These are phyloP conservation scores for Furcasterigmium furcatum DNA, from an alignment of 2,329 filamentous ascomycete species.

Conservation along the genomic window DNA sequence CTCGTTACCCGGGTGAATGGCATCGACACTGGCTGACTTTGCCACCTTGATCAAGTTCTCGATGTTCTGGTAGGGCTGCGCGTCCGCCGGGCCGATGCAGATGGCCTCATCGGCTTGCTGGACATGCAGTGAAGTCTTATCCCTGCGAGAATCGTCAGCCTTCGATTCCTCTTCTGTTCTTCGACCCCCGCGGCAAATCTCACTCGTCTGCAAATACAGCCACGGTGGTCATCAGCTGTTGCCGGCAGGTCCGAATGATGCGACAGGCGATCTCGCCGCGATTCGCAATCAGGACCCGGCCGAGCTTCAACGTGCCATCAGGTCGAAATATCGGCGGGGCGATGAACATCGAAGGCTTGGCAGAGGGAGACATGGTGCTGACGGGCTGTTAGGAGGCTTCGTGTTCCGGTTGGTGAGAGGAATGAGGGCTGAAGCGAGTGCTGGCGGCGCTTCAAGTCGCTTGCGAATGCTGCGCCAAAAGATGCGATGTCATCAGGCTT, in stretches of 20 bases:
- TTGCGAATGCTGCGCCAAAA: too few species aligned
- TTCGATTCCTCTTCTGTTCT: neutral
- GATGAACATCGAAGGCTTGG: neutral
- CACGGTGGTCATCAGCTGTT: neutral
- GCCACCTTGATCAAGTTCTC: neutral
- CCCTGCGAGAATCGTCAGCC: slow-evolving; percentile 15
- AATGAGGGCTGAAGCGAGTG: too few species aligned
- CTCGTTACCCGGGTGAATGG: slow-evolving; percentile 59
- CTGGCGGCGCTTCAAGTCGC: too few species aligned
- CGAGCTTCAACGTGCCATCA: neutral
- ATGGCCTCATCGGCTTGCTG: slow-evolving; percentile 52
- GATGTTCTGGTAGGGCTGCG: slow-evolving; percentile 2
- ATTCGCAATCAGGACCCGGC: slow-evolving; percentile 16
- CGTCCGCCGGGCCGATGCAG: slow-evolving; percentile 25
- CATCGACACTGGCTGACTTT: slow-evolving; percentile 35
- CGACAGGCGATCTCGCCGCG: slow-evolving; percentile 17
- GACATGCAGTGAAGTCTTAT: slow-evolving; percentile 48
- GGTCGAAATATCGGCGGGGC: neutral
- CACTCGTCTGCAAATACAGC: neutral
- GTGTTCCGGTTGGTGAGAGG: too few species aligned
- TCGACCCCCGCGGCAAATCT: neutral
- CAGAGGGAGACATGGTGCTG: neutral
- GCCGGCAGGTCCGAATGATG: slow-evolving; percentile 14
- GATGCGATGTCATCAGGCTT: too few species aligned
- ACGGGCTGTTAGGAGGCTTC: too few species aligned